These are phyloP conservation scores for Cordyceps cateniannulata DNA, from an alignment of 2,329 filamentous ascomycete species.

Conservation along the genomic window DNA sequence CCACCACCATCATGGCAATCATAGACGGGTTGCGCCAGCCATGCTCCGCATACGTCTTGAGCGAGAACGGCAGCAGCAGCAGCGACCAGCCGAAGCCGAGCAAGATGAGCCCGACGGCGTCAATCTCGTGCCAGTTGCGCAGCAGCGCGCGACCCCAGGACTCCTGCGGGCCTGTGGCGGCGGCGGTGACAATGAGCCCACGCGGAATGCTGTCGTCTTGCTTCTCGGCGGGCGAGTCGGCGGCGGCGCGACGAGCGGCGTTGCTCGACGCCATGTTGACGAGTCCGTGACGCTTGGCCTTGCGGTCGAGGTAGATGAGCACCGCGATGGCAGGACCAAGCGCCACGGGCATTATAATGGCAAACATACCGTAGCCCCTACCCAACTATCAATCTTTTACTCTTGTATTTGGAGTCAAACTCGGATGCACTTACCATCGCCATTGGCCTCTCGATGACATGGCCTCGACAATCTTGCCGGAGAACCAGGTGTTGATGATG, in stretches of 20 bases:
- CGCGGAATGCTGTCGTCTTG: constrained; percentile 15
- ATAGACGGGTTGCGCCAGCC: constrained; percentile 36
- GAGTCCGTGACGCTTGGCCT: constrained; percentile 48
- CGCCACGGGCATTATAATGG: constrained; percentile 52
- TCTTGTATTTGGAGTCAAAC: too few species aligned
- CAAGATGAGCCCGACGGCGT: constrained; percentile 50
- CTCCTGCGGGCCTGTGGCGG: constrained; percentile 14
- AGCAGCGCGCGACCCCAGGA: constrained; percentile 19
- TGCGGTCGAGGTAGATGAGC: constrained; percentile 50
- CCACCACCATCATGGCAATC: constrained; percentile 34
- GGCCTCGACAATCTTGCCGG: constrained; percentile 33
- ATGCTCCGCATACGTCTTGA: constrained; percentile 36
- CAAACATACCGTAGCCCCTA: constrained; percentile 59
- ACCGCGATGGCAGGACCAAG: constrained; percentile 50
- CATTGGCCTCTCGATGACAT: constrained; percentile 26
- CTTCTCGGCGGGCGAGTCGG: constrained; percentile 16
- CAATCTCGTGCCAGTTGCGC: constrained; percentile 46
- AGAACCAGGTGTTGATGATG: constrained; percentile 32
- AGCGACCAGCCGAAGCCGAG: constrained; percentile 50
- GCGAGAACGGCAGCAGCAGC: constrained; percentile 58
- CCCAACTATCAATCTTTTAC: constrained; percentile 12
- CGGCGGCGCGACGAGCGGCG: constrained; percentile 16
- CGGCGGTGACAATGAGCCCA: constrained; percentile 16
- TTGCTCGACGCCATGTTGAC: constrained; percentile 32
- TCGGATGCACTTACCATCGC: constrained; percentile 18